Conservation (phyloP, 2,329 filamentous ascomycete species). For the Penicillium expansum region DNA sequence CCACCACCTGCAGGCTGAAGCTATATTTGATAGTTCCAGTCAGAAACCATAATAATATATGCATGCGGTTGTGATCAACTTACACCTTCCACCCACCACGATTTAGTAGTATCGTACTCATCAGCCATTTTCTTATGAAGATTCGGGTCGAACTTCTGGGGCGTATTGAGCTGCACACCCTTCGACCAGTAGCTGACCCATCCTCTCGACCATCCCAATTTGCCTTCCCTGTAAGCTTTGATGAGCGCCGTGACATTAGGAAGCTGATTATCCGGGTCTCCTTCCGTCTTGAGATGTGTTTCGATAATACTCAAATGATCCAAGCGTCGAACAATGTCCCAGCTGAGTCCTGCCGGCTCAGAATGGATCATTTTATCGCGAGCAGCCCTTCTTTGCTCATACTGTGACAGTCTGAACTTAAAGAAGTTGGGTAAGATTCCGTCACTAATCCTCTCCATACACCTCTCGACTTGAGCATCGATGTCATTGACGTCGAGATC, state of each 20-base stretch:
- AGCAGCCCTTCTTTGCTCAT: neutral
- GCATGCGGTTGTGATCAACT: neutral
- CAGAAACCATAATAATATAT: neutral
- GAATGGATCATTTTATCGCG: neutral
- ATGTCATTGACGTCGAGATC: neutral
- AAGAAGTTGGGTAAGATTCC: neutral
- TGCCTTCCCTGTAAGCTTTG: neutral
- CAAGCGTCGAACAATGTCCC: neutral
- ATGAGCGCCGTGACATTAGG: neutral
- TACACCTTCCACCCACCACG: constrained; percentile 12
- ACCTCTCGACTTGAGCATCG: neutral
- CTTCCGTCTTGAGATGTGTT: neutral
- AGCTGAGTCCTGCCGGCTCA: neutral
- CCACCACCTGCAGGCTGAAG: neutral
- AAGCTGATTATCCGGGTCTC: constrained; percentile 5
- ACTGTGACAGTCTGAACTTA: neutral
- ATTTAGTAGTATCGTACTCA: neutral
- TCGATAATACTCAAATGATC: neutral
- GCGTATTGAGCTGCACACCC: constrained; percentile 4
- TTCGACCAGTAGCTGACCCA: constrained; percentile 13
- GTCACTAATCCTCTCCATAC: neutral
- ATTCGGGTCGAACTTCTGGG: neutral
- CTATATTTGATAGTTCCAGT: neutral
- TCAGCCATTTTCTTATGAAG: neutral
- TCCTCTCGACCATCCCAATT: neutral